Evolutionary conservation across 805 yeast genomes (phyloP).

Genomic region (Candida suzukii): DNA sequence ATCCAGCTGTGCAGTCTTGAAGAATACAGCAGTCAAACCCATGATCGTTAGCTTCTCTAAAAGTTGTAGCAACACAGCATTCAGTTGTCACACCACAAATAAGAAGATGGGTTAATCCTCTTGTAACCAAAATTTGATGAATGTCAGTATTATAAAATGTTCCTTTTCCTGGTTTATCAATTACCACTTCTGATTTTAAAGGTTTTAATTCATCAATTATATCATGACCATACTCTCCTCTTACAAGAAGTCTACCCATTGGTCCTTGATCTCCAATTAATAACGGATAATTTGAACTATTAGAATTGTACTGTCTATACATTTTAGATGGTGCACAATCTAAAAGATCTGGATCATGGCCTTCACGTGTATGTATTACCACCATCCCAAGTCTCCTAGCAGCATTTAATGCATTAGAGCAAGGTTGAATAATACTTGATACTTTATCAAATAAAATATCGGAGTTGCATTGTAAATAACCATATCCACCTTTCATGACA

Average conservation of each 20-base stretch:
- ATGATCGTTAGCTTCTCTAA: slow-evolving; percentile 26
- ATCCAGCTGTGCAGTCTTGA: slow-evolving; percentile 11
- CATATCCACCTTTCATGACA: slow-evolving; percentile 22
- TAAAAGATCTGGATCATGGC: slow-evolving; percentile 20
- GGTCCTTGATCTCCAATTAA: slow-evolving; percentile 25
- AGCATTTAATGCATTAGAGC: slow-evolving; percentile 14
- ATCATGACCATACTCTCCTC: slow-evolving; percentile 27
- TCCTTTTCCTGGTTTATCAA: slow-evolving; percentile 28
- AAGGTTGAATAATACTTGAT: slow-evolving; percentile 17
- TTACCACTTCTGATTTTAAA: slow-evolving; percentile 16
- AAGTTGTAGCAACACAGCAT: slow-evolving; percentile 27
- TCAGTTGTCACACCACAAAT: slow-evolving; percentile 27
- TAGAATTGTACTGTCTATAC: slow-evolving; percentile 16
- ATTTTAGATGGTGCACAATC: slow-evolving; percentile 23
- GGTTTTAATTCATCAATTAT: slow-evolving; percentile 25
- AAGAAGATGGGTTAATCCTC: slow-evolving; percentile 22
- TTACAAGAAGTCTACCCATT: slow-evolving; percentile 23
- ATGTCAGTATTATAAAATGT: slow-evolving; percentile 25
- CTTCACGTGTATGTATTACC: slow-evolving; percentile 26
- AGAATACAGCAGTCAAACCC: slow-evolving; percentile 22
- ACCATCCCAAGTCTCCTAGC: slow-evolving; percentile 21
- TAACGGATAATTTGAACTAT: slow-evolving; percentile 10
- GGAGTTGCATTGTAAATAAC: slow-evolving; percentile 13
- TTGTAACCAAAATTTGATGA: slow-evolving; percentile 18
- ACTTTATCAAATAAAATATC: slow-evolving; percentile 6